Evolutionary conservation across 129 eudicot species (phyloP).

Genomic region (Flaveria trinervia): DNA sequence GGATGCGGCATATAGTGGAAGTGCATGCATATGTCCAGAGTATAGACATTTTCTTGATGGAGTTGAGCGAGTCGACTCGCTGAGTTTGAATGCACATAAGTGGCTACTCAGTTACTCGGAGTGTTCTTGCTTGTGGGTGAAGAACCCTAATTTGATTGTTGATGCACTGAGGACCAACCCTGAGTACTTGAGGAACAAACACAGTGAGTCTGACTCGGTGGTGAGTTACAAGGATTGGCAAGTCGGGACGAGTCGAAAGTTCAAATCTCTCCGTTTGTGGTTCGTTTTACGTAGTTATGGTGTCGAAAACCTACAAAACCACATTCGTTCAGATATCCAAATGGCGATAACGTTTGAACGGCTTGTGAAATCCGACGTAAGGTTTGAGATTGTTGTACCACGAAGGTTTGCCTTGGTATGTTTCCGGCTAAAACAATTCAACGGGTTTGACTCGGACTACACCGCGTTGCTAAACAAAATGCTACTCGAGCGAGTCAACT

Average conservation of each 20-base stretch:
- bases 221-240: conserved; percentile 70
- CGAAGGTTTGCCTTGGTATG: conserved; percentile 47
- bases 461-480: conserved; percentile 33
- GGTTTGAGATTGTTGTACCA: conserved; percentile 49
- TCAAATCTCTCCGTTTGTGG: conserved; percentile 49
- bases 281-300: conserved; percentile 53
- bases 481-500: conserved; percentile 45
- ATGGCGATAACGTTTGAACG: conserved; percentile 47
- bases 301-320: conserved; percentile 36
- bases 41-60: conserved; percentile 50
- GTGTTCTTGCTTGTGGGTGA: conserved; percentile 63
- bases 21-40: conserved; percentile 66
- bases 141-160: conserved; percentile 34
- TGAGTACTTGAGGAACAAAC: conserved; percentile 49
- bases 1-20: conserved; percentile 58
- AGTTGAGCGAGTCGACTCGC: conserved; percentile 48
- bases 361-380: conserved; percentile 29
- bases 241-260: conserved; percentile 44
- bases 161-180: conserved; percentile 49
- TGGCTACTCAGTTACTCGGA: conserved; percentile 54
- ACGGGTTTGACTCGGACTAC: conserved; percentile 23
- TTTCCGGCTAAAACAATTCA: conserved; percentile 41
- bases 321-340: conserved; percentile 42
- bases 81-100: conserved; percentile 55
- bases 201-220: conserved; percentile 32